Conservation (phyloP, 192 early-diverging fungal genomes). For the Kickxella alabastrina region DNA sequence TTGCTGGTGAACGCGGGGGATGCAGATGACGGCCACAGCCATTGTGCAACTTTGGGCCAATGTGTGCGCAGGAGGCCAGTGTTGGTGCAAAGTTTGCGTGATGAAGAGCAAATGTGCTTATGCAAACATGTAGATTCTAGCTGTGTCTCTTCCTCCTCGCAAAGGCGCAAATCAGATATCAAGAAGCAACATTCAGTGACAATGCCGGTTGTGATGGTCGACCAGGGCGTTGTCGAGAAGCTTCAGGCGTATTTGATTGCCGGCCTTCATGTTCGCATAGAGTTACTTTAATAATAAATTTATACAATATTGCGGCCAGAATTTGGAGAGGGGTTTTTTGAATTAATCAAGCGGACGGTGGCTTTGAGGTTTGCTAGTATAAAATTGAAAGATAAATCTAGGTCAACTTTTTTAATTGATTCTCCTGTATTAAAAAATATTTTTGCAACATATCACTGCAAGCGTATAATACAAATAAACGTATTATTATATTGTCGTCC, state of each 20-base stretch:
- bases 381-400: too few species aligned
- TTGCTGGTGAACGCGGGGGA: constrained; percentile 21
- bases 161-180: background rate
- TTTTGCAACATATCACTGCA: too few species aligned
- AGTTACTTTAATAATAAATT: constrained; percentile 20
- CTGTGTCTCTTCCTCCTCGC: background rate
- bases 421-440: constrained; percentile 2
- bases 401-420: background rate
- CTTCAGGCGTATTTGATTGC: constrained; percentile 31
- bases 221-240: constrained; percentile 20
- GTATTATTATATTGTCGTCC: too few species aligned
- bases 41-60: too few species aligned
- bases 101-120: constrained; percentile 6
- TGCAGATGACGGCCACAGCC: too few species aligned
- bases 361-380: too few species aligned
- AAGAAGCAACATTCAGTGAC: background rate
- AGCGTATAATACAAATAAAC: too few species aligned
- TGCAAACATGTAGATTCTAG: background rate
- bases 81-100: background rate
- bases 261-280: constrained; percentile 24
- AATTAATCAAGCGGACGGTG: too few species aligned
- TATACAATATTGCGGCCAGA: too few species aligned
- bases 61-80: background rate
- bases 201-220: constrained; percentile 43
- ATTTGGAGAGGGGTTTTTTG: too few species aligned